phyloP scores from a whole-genome alignment of 1,284 basidiomycete genomes.

The Bjerkandera adusta region DNA sequence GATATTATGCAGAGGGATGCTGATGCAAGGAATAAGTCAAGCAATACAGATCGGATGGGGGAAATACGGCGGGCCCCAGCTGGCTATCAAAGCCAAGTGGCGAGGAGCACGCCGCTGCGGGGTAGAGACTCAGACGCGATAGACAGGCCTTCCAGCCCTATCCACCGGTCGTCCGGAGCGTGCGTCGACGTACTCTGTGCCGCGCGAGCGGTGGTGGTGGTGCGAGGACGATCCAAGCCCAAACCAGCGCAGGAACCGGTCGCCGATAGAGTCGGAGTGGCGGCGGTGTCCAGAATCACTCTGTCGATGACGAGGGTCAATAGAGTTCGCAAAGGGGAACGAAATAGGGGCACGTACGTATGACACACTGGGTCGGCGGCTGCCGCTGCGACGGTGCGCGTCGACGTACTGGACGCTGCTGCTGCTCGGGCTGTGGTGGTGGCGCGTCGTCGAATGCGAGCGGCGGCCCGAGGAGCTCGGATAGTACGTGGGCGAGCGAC shows the following conservation, averaged over 20 bases:
- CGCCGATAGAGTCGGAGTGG: conserved; percentile 35
- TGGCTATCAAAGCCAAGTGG: too few relatives aligned
- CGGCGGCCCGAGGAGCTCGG: conserved; percentile 6
- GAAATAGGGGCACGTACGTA: conserved; percentile 9
- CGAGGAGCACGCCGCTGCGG: too few relatives aligned
- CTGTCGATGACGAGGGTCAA: conserved; percentile 5
- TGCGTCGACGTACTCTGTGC: conserved; percentile 43
- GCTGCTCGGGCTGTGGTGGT: too few relatives aligned
- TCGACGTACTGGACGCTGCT: conserved; percentile 7
- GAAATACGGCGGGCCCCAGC: too few relatives aligned
- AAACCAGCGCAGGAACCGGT: conserved; percentile 55
- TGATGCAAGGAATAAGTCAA: too few relatives aligned
- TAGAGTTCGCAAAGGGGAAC: background rate
- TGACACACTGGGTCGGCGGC: conserved; percentile 12
- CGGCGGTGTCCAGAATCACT: conserved; percentile 17
- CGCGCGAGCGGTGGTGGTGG: conserved; percentile 37
- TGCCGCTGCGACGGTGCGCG: conserved; percentile 1
- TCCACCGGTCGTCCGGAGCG: conserved; percentile 51
- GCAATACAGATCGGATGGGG: too few relatives aligned
- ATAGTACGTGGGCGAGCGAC: conserved; percentile 7
- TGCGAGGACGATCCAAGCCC: conserved; percentile 40
- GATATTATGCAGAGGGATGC: too few relatives aligned
- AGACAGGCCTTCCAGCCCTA: conserved; percentile 47
- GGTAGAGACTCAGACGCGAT: conserved; percentile 47
- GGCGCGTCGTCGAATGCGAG: conserved; percentile 12